Percentiles rank a stretch among this genome's conserved stretches.
phyloP scores from a whole-genome alignment of 169 alveolate genomes.

The Amoebophrya sp. region DNA sequence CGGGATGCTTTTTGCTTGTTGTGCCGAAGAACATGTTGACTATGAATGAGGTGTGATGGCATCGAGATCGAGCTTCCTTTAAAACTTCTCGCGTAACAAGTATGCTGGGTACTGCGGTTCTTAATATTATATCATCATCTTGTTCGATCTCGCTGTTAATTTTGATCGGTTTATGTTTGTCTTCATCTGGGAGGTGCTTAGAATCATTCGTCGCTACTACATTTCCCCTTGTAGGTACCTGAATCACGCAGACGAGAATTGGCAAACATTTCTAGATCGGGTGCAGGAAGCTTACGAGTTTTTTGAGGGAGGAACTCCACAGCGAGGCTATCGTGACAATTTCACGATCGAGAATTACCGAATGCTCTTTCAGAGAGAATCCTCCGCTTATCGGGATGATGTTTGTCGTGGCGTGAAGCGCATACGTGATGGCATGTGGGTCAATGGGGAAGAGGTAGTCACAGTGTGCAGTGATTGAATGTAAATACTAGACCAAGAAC shows the following conservation, averaged over 20 bases:
- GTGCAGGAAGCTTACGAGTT: constrained; percentile 5
- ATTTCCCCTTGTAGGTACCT: too few species aligned
- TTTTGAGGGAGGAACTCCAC: background rate
- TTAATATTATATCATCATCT: too few species aligned
- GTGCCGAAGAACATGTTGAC: too few species aligned
- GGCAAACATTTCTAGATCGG: constrained; percentile 13
- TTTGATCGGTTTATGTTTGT: too few species aligned
- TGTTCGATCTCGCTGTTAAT: too few species aligned
- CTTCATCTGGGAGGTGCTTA: too few species aligned
- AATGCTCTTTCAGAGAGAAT: background rate
- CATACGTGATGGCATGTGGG: constrained; percentile 11
- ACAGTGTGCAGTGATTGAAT: background rate
- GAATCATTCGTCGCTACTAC: too few species aligned
- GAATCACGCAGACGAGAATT: constrained; percentile 18
- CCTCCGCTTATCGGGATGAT: background rate
- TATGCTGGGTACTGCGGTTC: too few species aligned
- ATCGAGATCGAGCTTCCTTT: too few species aligned
- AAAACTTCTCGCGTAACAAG: too few species aligned
- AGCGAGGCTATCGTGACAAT: background rate
- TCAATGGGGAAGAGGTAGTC: background rate
- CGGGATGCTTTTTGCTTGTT: too few species aligned
- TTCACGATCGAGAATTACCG: constrained; percentile 20
- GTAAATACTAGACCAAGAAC: background rate
- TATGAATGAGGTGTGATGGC: too few species aligned
- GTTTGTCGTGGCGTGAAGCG: background rate